These are phyloP conservation scores for Termitomyces eurrhizus DNA, from an alignment of 768 basidiomycete genomes.

Conservation along the genomic window DNA sequence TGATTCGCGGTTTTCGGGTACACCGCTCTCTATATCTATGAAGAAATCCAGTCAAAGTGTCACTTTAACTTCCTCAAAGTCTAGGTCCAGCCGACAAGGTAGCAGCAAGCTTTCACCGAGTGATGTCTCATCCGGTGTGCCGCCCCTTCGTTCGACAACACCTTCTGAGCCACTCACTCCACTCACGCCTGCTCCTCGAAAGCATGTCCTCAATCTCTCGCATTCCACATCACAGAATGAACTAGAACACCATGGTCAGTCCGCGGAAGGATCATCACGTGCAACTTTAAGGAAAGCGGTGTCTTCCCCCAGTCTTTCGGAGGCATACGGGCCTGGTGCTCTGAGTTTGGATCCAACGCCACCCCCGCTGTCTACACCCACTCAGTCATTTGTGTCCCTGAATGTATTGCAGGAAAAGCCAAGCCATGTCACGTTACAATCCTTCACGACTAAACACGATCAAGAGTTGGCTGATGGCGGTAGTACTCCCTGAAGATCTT, in stretches of 20 bases:
- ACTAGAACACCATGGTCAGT: conserved; percentile 21
- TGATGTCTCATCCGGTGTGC: conserved; percentile 29
- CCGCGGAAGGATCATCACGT: conserved; percentile 2
- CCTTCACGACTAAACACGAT: conserved; percentile 39
- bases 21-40: conserved; percentile 19
- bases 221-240: conserved; percentile 60
- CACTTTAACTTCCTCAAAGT: conserved; percentile 21
- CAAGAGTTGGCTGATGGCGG: conserved; percentile 32
- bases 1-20: conserved; percentile 26
- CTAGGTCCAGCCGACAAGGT: conserved; percentile 25
- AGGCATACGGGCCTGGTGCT: conserved; percentile 33
- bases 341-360: conserved; percentile 35
- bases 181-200: conserved; percentile 64
- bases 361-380: conserved; percentile 33
- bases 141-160: conserved; percentile 59
- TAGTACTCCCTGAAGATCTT: conserved; percentile 37
- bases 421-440: conserved; percentile 24
- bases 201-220: conserved; percentile 40
- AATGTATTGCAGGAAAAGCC: conserved; percentile 18
- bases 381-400: conserved; percentile 26
- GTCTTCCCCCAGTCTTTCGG: conserved; percentile 52
- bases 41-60: conserved; percentile 26
- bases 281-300: conserved; percentile 39
- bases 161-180: conserved; percentile 58
- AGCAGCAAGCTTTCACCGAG: conserved; percentile 18